Evolutionary conservation across 371 early-diverging fungal genomes (phyloP), one percentile per base, ranked within the genome.

Genomic region (Chytridiales sp.): DNA sequence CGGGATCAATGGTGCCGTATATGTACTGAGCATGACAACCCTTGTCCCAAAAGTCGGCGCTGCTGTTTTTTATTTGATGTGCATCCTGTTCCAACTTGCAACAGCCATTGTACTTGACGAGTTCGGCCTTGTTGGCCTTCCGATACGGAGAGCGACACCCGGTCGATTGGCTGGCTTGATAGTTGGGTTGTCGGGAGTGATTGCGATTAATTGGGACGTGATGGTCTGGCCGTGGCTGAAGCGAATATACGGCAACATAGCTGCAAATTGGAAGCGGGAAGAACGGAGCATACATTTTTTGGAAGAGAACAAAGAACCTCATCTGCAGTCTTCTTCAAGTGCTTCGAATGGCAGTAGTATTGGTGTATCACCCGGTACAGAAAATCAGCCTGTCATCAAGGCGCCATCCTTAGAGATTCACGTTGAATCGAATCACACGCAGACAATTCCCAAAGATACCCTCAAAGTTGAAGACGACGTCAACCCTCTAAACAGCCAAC

Each of bases 301-400:
- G 11, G 38, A 38, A n/a, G 38, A 38, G 11, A n/a, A 38, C 38
- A n/a, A 38, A n/a, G 49, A 0, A n/a, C 17, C 31, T n/a, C 30
- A 29, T 49, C 31, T 49, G 49, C 49, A 27, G 17, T 27, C 49
- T 31, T 49, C 49, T 49, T 27, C 31, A n/a, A n/a, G n/a, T n/a
- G n/a, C n/a, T n/a, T n/a, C n/a, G n/a, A n/a, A n/a, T n/a, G n/a
- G n/a, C n/a, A n/a, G n/a, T n/a, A n/a, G n/a, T n/a, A n/a, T n/a
- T n/a, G n/a, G n/a, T n/a, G n/a, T n/a, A n/a, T n/a, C n/a, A n/a
- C n/a, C n/a, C n/a, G n/a, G n/a, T n/a, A n/a, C n/a, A n/a, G n/a
- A n/a, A n/a, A n/a, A n/a, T n/a, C n/a, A n/a, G n/a, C n/a, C n/a
- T n/a, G n/a, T n/a, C n/a, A n/a, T n/a, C n/a, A n/a, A n/a, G n/a